Conservation (phyloP, 345 rosid species). For the Citrus sinensis region DVS_A1.0 CM039169.1:435501-436000, state of each 20-base stretch:
- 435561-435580: too few relatives aligned
- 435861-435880: slow-evolving; percentile 2
- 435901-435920: neutral
- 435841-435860: slow-evolving; percentile 19
- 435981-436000: slow-evolving; percentile 88
- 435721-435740: neutral
- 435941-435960: slow-evolving; percentile 98
- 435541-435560: neutral
- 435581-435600: neutral
- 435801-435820: slow-evolving; percentile 90
- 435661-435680: neutral
- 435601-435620: neutral
- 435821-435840: slow-evolving; percentile 67
- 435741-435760: slow-evolving; percentile 1
- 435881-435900: neutral
- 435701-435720: neutral
- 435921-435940: slow-evolving; percentile 88
- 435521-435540: neutral
- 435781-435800: slow-evolving; percentile 96
- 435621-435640: neutral
- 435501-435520: neutral
- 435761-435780: slow-evolving; percentile 91
- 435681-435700: neutral
- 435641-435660: neutral
- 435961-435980: slow-evolving; percentile 96